Evolutionary conservation across 2,329 filamentous ascomycete species (phyloP).

Genomic region (Penicillium sp.): DNA sequence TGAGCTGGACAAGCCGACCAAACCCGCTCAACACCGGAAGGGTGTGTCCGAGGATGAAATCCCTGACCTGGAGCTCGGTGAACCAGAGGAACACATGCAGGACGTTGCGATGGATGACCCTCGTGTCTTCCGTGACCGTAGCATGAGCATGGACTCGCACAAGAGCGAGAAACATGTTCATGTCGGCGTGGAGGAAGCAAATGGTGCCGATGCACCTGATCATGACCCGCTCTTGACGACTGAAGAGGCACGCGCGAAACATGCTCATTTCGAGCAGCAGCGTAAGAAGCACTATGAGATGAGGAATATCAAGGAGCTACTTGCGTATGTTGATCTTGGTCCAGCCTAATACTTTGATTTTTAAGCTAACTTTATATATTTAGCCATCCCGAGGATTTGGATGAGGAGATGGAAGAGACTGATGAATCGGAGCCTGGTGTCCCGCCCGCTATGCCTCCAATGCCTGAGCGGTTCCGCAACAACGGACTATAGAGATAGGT

Average conservation of each 20-base stretch:
- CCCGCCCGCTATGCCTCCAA: conserved; percentile 33
- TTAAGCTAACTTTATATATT: conserved; percentile 8
- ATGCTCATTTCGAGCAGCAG: conserved; percentile 83
- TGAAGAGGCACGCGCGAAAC: conserved; percentile 80
- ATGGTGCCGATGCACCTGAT: conserved; percentile 36
- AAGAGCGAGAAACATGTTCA: conserved; percentile 72
- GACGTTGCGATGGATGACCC: conserved; percentile 34
- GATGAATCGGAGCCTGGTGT: conserved; percentile 21
- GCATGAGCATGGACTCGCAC: conserved; percentile 39
- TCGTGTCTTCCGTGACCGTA: conserved; percentile 45
- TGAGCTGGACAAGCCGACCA: conserved; percentile 56
- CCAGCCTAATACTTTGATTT: not conserved
- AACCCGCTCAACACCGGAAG: conserved; percentile 36
- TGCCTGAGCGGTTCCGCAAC: conserved; percentile 31
- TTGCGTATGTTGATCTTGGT: conserved; percentile 58
- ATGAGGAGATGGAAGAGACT: conserved; percentile 55
- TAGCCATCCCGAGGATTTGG: conserved; percentile 63
- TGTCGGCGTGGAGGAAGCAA: conserved; percentile 55
- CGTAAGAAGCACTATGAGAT: conserved; percentile 99
- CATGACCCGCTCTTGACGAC: conserved; percentile 55
- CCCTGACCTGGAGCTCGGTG: conserved; percentile 84
- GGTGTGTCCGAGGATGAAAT: conserved; percentile 69
- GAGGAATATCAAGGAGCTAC: conserved; percentile 83
- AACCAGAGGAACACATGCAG: conserved; percentile 74
- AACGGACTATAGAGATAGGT: conserved; percentile 18